Evolutionary conservation across 2,329 filamentous ascomycete genomes (phyloP).

Genomic region (Beauveria sp.): DNA sequence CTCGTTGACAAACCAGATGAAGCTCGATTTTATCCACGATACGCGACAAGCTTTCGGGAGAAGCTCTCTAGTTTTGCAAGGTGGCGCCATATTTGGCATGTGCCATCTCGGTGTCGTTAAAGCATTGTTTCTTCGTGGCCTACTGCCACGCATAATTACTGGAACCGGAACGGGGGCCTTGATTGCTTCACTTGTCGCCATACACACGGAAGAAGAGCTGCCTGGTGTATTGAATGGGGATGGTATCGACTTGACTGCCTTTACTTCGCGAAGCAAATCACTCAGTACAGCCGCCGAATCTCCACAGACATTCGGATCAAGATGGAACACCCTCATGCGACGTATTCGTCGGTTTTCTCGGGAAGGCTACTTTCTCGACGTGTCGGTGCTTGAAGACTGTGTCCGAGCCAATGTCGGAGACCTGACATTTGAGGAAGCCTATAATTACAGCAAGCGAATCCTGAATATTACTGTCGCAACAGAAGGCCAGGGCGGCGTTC

Average conservation of each 20-base stretch:
- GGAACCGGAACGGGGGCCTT: conserved; percentile 86
- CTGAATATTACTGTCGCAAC: conserved; percentile 88
- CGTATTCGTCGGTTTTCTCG: conserved; percentile 61
- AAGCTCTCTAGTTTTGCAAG: conserved; percentile 78
- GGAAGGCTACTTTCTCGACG: conserved; percentile 79
- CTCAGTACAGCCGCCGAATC: conserved; percentile 25
- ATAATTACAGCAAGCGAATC: conserved; percentile 73
- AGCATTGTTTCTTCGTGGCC: conserved; percentile 69
- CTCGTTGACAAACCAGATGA: conserved; percentile 61
- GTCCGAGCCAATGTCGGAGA: conserved; percentile 81
- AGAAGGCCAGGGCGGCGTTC: conserved; percentile 64
- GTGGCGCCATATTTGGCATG: conserved; percentile 83
- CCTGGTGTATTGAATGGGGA: conserved; percentile 69
- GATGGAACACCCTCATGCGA: conserved; percentile 54
- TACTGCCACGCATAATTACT: conserved; percentile 84
- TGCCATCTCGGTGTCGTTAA: conserved; percentile 89
- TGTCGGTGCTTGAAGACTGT: conserved; percentile 73
- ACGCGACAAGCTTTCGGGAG: conserved; percentile 82
- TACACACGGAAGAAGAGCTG: conserved; percentile 81
- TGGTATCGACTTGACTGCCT: conserved; percentile 75
- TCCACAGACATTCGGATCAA: conserved; percentile 32
- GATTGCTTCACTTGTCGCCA: conserved; percentile 79
- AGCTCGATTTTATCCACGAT: conserved; percentile 80
- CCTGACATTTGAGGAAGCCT: conserved; percentile 89
- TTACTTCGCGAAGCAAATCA: conserved; percentile 38